Base-by-base conservation (phyloP, 495 filamentous ascomycete genomes). In the Penicilliopsis zonata region DNA sequence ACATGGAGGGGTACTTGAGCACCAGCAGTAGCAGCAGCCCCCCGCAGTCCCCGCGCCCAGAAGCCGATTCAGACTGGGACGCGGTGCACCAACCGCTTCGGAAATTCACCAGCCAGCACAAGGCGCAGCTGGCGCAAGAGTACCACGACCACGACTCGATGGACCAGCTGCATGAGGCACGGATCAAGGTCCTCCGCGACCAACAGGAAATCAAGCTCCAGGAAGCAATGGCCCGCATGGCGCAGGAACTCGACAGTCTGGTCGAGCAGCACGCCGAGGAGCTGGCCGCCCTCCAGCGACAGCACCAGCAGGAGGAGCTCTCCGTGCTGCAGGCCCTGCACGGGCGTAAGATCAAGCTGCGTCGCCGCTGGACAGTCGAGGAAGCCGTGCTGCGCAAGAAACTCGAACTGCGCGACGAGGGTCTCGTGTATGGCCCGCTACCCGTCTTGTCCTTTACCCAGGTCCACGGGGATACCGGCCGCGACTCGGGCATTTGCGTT, bases 141-240 rank as follows among this genome's bases (percentile, higher is more conserved):
- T 79, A 83, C 37, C 74, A 69, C 40, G 48, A 72, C 22, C 70
- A 79, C 25, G 74, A 80, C 41, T 65, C 72, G 31, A 77, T 87
- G 72, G 73, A 76, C 30, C 67, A 71, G 9, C 69, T 80, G 2
- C 81, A 87, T 41, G 66, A 75, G 28, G 62, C 72, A 12, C 75
- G 77, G 36, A 82, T 90, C 55, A 85, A 88, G 38, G 81, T 87
- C 1, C 68, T 90, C 35, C 66, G 83, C 5, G 83, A 85, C 35
- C 74, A 74, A 28, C 83, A 90, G 43, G 76, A 75, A 3, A 69
- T 78, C 40, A 63, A 75, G 30, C 61, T 81, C 37, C 75, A 81
- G 41, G 72, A 78, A 37, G 61, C 84, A 4, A 57, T 72, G 2
- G 64, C 64, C 18, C 68, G 77, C 16, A 80, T 86, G 54, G 69